Percentiles rank a stretch among this genome's conserved stretches.
Evolutionary conservation across 495 filamentous ascomycete genomes (phyloP).

Genomic region (Tetracladium marchalianum): DNA sequence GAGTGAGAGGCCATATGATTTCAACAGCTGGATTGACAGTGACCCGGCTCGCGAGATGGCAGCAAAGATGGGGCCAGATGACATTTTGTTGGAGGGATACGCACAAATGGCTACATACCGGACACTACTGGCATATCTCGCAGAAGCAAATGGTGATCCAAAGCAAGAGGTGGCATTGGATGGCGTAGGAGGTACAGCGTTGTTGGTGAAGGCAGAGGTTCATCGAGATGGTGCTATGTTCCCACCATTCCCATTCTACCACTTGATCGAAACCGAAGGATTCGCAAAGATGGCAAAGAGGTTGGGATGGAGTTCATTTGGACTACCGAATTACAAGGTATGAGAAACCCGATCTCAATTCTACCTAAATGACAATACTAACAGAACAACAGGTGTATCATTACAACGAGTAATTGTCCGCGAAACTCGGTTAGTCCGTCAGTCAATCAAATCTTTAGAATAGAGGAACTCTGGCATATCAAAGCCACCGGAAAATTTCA

Average conservation of each 20-base stretch:
- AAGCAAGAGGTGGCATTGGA: conserved; percentile 62
- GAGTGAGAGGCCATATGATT: conserved; percentile 83
- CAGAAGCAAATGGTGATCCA: conserved; percentile 44
- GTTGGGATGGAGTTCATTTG: conserved; percentile 73
- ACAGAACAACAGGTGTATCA: conserved; percentile 59
- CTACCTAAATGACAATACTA: conserved; percentile 6
- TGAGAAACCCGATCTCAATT: conserved; percentile 14
- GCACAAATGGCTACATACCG: conserved; percentile 85
- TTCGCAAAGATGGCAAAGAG: conserved; percentile 95
- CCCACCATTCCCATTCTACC: conserved; percentile 90
- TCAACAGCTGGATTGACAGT: conserved; percentile 93
- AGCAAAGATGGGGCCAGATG: conserved; percentile 69
- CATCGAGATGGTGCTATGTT: conserved; percentile 99
- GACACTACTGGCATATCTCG: conserved; percentile 82
- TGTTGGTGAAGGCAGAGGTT: conserved; percentile 94
- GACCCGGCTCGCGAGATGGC: conserved; percentile 63
- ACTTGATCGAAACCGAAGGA: conserved; percentile 94
- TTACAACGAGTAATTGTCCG: conserved; percentile 63
- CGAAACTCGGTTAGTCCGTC: background rate
- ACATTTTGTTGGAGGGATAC: conserved; percentile 92
- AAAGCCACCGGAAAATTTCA: too few relatives aligned
- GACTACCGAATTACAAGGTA: conserved; percentile 95
- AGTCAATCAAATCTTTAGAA: background rate
- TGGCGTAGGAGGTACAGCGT: conserved; percentile 87
- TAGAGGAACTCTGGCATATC: too few relatives aligned